These are phyloP conservation scores for Malassezia caprae DNA, from an alignment of 1,284 basidiomycete genomes.

Conservation along the genomic window DNA sequence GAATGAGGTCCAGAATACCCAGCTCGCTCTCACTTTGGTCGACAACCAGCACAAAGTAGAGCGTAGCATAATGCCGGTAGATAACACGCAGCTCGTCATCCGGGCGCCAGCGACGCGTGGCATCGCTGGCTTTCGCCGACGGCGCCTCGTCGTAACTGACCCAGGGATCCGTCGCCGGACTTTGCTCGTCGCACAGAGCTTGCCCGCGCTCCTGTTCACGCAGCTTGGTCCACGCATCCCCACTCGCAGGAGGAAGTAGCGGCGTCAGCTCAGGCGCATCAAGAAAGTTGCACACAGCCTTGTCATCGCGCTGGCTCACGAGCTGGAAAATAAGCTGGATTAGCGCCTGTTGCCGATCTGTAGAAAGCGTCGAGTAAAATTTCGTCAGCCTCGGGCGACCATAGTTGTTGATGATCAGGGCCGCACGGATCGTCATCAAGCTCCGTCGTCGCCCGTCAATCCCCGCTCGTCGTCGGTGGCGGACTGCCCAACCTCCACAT, in stretches of 20 bases:
- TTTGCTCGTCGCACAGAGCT: not conserved
- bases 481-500: not conserved
- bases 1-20: slow-evolving; percentile 89
- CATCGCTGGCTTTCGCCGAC: not conserved
- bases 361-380: slow-evolving; percentile 60
- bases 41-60: slow-evolving; percentile 94
- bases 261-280: slow-evolving; percentile 43
- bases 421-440: slow-evolving; percentile 72
- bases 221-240: slow-evolving; percentile 17
- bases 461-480: not conserved
- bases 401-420: slow-evolving; percentile 76
- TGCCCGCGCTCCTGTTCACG: not conserved
- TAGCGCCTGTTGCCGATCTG: slow-evolving; percentile 37
- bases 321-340: slow-evolving; percentile 41
- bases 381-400: slow-evolving; percentile 81
- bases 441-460: not conserved
- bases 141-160: not conserved
- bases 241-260: slow-evolving; percentile 30
- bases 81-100: slow-evolving; percentile 41
- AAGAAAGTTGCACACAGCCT: slow-evolving; percentile 40
- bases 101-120: slow-evolving; percentile 9
- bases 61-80: slow-evolving; percentile 67
- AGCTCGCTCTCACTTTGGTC: slow-evolving; percentile 90
- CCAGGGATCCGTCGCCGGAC: slow-evolving; percentile 13
- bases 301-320: slow-evolving; percentile 38